A percentile compares a stretch with the other conserved stretches of the same genome.
These are phyloP conservation scores for Lizonia empirigonia DNA, from an alignment of 2,329 filamentous ascomycete genomes.

Conservation along the genomic window DNA sequence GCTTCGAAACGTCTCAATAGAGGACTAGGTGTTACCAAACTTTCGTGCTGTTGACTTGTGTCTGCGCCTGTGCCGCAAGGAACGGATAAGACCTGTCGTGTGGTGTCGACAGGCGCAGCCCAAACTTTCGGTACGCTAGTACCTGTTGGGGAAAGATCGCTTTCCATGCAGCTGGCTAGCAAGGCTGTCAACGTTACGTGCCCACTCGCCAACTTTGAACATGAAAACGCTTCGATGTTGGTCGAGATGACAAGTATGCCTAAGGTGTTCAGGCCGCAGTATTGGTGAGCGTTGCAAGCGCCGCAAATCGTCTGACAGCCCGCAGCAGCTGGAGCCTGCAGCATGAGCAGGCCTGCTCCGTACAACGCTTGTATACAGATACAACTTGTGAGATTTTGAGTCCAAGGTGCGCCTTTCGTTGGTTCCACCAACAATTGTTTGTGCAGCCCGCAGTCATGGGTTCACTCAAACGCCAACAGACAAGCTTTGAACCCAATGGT, in stretches of 20 bases:
- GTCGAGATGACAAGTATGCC: not conserved
- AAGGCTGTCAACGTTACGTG: not conserved
- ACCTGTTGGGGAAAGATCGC: not conserved
- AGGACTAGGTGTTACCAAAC: not conserved
- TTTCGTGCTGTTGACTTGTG: not conserved
- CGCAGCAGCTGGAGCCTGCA: slow-evolving; percentile 7
- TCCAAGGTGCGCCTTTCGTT: not conserved
- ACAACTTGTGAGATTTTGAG: slow-evolving; percentile 1
- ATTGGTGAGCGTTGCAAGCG: not conserved
- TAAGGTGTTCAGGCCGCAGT: slow-evolving; percentile 1
- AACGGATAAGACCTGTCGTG: slow-evolving; percentile 1
- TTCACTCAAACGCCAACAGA: slow-evolving; percentile 9
- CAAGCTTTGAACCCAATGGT: not conserved
- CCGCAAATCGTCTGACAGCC: slow-evolving; percentile 2
- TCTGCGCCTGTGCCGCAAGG: not conserved
- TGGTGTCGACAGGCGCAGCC: not conserved
- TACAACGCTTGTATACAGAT: slow-evolving; percentile 15
- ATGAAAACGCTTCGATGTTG: not conserved
- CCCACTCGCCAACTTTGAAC: not conserved
- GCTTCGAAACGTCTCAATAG: not conserved
- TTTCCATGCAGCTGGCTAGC: not conserved
- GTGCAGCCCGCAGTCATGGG: not conserved
- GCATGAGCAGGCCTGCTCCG: slow-evolving; percentile 3
- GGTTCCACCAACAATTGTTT: not conserved
- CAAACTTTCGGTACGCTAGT: slow-evolving; percentile 1